A percentile compares a stretch with the other conserved stretches of the same genome.
phyloP scores from a whole-genome alignment of 2,329 filamentous ascomycete species.

The Cytospora piceae region DNA sequence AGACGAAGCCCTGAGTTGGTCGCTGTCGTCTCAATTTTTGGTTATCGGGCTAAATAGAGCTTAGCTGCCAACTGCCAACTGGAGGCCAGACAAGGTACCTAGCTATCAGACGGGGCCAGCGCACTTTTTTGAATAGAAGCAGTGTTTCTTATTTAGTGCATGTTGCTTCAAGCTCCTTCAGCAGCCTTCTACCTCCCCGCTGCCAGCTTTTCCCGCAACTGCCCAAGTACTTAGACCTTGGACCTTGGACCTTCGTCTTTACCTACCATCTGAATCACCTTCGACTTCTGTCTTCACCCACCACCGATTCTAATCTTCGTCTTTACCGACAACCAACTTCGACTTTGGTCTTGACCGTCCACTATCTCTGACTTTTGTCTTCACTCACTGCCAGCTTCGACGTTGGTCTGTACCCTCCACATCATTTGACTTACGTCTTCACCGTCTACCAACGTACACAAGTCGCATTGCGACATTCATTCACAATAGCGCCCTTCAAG shows the following conservation, averaged over 20 bases:
- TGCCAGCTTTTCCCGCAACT: too few species aligned
- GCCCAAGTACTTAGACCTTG: too few species aligned
- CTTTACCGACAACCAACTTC: neutral
- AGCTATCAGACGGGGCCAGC: neutral
- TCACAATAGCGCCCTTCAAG: neutral
- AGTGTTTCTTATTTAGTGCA: neutral
- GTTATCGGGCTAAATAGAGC: too few species aligned
- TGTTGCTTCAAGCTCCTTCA: too few species aligned
- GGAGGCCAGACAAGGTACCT: too few species aligned
- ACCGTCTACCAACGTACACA: neutral
- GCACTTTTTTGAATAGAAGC: neutral
- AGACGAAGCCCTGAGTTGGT: too few species aligned
- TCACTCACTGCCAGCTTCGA: neutral
- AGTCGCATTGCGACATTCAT: neutral
- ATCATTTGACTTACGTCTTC: too few species aligned
- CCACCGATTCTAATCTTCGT: neutral
- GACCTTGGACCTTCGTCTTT: too few species aligned
- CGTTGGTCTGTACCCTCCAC: neutral
- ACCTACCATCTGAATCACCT: too few species aligned
- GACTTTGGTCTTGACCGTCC: neutral
- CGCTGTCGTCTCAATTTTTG: too few species aligned
- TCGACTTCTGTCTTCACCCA: neutral
- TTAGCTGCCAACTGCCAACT: too few species aligned
- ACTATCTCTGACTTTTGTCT: neutral
- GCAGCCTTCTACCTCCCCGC: too few species aligned